Percentiles rank a stretch among this genome's conserved stretches.
These are phyloP conservation scores for Fusarium siculi DNA, from an alignment of 2,329 filamentous ascomycete genomes.

Conservation along the genomic window DNA sequence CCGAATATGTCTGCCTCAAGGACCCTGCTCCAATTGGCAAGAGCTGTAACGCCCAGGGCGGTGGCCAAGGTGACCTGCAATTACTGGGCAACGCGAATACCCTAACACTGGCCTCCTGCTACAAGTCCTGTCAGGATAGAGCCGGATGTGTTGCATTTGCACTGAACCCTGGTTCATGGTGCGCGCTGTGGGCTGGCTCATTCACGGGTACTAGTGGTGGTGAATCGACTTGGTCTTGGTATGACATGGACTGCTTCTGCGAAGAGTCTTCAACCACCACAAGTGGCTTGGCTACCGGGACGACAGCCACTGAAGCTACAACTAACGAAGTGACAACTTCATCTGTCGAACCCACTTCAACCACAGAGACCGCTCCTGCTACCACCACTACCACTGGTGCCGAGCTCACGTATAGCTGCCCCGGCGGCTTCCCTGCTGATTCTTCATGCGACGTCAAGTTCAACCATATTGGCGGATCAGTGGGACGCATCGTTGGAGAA, in stretches of 20 bases:
- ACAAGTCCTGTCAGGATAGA: neutral
- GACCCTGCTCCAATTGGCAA: neutral
- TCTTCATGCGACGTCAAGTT: no score
- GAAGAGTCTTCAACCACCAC: neutral
- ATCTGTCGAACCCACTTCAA: neutral
- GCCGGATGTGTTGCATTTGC: neutral
- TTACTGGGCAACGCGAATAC: neutral
- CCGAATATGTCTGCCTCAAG: neutral
- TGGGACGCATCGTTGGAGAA: no score
- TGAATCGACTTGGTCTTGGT: neutral
- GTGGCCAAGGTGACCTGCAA: neutral
- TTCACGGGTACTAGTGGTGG: neutral
- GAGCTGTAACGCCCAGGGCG: neutral
- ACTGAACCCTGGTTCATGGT: neutral
- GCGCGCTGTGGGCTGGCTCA: neutral
- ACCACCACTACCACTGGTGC: neutral
- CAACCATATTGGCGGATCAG: no score
- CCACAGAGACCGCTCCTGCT: neutral
- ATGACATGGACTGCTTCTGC: neutral
- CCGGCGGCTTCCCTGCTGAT: no score
- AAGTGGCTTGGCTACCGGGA: neutral
- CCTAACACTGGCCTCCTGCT: neutral
- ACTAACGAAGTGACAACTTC: fast-evolving
- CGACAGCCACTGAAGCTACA: neutral
- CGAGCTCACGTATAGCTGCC: no score